A percentile compares a stretch with the other conserved stretches of the same genome.
Evolutionary conservation across 331 rosid genomes (phyloP).

Genomic region (Spiraea crenata): DNA sequence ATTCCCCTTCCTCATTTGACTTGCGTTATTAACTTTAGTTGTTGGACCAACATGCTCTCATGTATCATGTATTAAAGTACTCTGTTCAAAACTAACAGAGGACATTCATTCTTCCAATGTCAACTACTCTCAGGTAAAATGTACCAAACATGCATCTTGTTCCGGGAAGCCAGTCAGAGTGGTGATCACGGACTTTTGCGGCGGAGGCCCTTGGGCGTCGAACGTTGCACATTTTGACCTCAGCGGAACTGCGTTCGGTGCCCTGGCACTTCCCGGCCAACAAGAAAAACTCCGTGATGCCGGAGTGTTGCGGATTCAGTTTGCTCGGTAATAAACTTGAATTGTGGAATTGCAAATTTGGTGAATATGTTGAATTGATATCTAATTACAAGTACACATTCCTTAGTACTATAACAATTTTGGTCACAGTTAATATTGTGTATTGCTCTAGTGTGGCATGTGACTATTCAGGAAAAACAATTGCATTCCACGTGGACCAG

Average conservation of each 20-base stretch:
- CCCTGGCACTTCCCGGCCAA: conserved; percentile 40
- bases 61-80: background rate
- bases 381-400: background rate
- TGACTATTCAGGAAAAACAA: conserved; percentile 30
- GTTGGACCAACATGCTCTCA: background rate
- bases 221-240: conserved; percentile 49
- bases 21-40: background rate
- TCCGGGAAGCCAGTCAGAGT: conserved; percentile 37
- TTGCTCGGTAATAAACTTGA: conserved; percentile 22
- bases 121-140: conserved; percentile 23
- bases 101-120: background rate
- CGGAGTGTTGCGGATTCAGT: conserved; percentile 29
- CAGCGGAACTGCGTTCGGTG: conserved; percentile 49
- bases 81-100: background rate
- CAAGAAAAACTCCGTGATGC: conserved; percentile 33
- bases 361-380: no score
- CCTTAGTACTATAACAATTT: background rate
- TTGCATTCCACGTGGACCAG: conserved; percentile 36
- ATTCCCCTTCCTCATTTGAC: no score
- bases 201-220: conserved; percentile 27
- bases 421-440: background rate
- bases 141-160: conserved; percentile 29
- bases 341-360: background rate
- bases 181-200: conserved; percentile 39
- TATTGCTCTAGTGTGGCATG: conserved; percentile 32